Evolutionary conservation across 805 yeast genomes (phyloP), one percentile per base, ranked within the genome.

Genomic region (Lipomyces spencermartinsiae): DNA sequence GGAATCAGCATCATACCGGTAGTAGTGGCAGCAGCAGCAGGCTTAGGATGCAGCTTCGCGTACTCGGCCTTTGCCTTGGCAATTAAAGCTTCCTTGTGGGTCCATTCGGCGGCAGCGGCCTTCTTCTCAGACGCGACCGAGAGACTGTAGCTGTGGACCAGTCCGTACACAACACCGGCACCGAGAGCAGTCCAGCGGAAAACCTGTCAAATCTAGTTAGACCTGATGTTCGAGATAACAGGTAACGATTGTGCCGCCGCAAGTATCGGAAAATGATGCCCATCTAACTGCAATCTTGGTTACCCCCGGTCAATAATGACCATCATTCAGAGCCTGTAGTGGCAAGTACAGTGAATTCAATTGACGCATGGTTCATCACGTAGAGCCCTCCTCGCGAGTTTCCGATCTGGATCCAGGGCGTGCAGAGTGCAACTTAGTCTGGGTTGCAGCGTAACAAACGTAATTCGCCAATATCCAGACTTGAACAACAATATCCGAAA

Each of bases 171-270:
- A 67, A 93, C 83, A 80, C 99, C 99, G 74, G 92, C 87, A 64
- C 91, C 94, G 74, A 94, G 86, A 64, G 96, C 89, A 74, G 97
- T 84, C 89, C 95, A 94, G 89, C 98, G 92, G 78, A 93, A 86
- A 77, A 93, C 93, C 90, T 90, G 69, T 29, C 9, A 10, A 22
- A 29, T 19, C 16, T 25, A 25, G 22, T 35, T 35, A n/a, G 61
- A 35, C 16, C 14, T 43, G 49, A 16, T 43, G 49, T 19, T 43
- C 49, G 10, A 22, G 49, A 43, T 14, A 14, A n/a, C 22, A 43
- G n/a, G 43, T 7, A 19, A 16, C 22, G 49, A 16, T 8, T 14
- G 16, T 8, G 49, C n/a, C 4, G 4, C 49, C 8, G 49, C 22
- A 43, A n/a, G 14, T 12, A 37, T 37, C 43, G 16, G 49, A 43